These are phyloP conservation scores for Cryptosporidium canis DNA, from an alignment of 169 alveolate genomes.

Conservation along the genomic window DNA sequence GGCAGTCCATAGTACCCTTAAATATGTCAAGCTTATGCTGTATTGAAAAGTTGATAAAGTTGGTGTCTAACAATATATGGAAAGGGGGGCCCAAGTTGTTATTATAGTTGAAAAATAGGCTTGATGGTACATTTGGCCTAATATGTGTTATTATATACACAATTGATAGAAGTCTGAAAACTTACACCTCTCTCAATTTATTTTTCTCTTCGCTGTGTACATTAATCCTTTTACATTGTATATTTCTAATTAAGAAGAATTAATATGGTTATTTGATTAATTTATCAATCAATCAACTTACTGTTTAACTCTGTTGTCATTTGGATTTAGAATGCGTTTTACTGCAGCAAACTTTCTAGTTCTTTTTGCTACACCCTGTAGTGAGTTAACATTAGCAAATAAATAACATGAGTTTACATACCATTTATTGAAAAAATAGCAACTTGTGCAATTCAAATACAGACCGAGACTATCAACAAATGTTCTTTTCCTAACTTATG, in stretches of 20 bases:
- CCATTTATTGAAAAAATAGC: background rate
- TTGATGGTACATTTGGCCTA: conserved; percentile 81
- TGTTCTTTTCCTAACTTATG: too few species aligned
- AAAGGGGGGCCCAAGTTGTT: conserved; percentile 97
- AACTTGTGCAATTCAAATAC: background rate
- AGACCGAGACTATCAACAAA: background rate
- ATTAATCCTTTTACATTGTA: background rate
- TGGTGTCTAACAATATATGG: conserved; percentile 97
- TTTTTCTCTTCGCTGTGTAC: conserved; percentile 70
- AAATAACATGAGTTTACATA: background rate
- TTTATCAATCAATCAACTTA: conserved; percentile 27
- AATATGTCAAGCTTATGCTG: conserved; percentile 96
- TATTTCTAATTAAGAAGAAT: conserved; percentile 32
- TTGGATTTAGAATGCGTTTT: conserved; percentile 79
- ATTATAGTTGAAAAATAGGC: conserved; percentile 88
- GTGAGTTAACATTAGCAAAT: background rate
- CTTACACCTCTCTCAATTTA: conserved; percentile 88
- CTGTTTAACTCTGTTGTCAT: conserved; percentile 77
- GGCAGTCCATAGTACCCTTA: conserved; percentile 94
- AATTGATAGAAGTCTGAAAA: conserved; percentile 91
- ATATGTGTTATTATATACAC: conserved; percentile 59
- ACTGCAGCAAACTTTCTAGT: conserved; percentile 78
- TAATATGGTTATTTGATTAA: background rate
- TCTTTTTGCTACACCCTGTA: conserved; percentile 78
- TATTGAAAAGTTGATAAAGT: conserved; percentile 97